Conservation (phyloP, 139 green algal species). For the Limnomonas spitsbergensis region DNA sequence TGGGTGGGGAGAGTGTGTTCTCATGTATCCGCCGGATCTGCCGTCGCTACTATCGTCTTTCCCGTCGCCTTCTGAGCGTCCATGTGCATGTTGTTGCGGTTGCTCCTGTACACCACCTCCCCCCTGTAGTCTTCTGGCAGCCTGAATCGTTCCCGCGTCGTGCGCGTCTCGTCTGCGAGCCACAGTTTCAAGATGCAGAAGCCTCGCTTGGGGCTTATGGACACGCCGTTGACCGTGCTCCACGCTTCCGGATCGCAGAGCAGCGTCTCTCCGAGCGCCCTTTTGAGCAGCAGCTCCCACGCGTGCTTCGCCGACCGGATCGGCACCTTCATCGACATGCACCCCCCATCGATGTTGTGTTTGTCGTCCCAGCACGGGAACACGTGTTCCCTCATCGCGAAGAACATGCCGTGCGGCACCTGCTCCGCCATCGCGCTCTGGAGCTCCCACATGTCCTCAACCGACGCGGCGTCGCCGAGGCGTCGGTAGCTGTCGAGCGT, state of each 20-base stretch:
- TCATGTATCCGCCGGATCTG: too few relatives aligned
- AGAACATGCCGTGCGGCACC: constrained; percentile 14
- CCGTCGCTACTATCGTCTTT: too few relatives aligned
- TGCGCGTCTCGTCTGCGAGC: background rate
- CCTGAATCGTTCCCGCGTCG: background rate
- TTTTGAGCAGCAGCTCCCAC: background rate
- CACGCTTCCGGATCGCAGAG: background rate
- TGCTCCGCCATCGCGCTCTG: background rate
- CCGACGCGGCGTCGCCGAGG: background rate
- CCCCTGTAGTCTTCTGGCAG: constrained; percentile 6
- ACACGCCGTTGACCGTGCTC: constrained; percentile 10
- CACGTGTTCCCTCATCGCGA: constrained; percentile 23
- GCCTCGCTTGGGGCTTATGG: constrained; percentile 7
- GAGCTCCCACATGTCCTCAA: constrained; percentile 4
- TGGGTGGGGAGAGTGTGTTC: too few relatives aligned
- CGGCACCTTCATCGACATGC: constrained; percentile 8
- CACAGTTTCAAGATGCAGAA: constrained; percentile 21
- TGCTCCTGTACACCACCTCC: constrained; percentile 3
- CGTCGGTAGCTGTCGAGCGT: constrained; percentile 16
- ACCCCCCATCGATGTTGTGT: constrained; percentile 19
- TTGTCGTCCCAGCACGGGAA: constrained; percentile 26
- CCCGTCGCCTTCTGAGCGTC: too few relatives aligned
- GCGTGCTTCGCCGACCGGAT: background rate
- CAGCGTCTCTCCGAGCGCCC: background rate
- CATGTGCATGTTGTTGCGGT: constrained; percentile 14